These are phyloP conservation scores for Curvularia sp. DNA, from an alignment of 2,329 filamentous ascomycete species.

Conservation along the genomic window DNA sequence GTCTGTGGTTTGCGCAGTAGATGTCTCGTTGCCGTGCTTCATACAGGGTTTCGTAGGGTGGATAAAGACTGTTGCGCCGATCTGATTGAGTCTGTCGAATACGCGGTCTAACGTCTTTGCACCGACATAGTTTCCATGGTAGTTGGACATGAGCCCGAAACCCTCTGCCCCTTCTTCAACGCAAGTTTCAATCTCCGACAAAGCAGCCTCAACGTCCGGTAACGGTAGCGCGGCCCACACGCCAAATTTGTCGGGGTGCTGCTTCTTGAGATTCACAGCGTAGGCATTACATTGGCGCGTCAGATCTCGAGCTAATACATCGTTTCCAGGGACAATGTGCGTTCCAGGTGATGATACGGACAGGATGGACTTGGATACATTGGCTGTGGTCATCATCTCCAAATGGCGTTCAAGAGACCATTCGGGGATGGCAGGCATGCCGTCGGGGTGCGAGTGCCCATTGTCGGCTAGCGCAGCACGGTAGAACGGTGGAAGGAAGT, in stretches of 20 bases:
- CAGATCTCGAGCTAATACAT: conserved; percentile 47
- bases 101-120: conserved; percentile 55
- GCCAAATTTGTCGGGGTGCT: conserved; percentile 54
- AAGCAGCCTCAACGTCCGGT: conserved; percentile 57
- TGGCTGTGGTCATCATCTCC: conserved; percentile 58
- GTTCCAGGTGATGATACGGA: conserved; percentile 64
- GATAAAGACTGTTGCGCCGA: conserved; percentile 61
- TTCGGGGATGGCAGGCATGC: conserved; percentile 58
- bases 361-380: conserved; percentile 62
- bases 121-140: conserved; percentile 62
- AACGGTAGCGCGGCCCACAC: conserved; percentile 64
- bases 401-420: conserved; percentile 60
- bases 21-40: conserved; percentile 12
- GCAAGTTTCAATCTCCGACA: conserved; percentile 58
- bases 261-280: conserved; percentile 50
- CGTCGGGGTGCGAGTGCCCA: conserved; percentile 57
- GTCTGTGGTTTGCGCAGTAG: conserved; percentile 20
- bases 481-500: conserved; percentile 57
- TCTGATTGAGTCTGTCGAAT: conserved; percentile 58
- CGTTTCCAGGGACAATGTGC: conserved; percentile 53
- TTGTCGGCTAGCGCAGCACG: conserved; percentile 50
- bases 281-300: conserved; percentile 54
- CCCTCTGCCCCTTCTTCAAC: conserved; percentile 59
- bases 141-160: conserved; percentile 61
- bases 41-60: conserved; percentile 62